Evolutionary conservation across 2,329 filamentous ascomycete genomes (phyloP).

Genomic region (Aspergillus sp.): DNA sequence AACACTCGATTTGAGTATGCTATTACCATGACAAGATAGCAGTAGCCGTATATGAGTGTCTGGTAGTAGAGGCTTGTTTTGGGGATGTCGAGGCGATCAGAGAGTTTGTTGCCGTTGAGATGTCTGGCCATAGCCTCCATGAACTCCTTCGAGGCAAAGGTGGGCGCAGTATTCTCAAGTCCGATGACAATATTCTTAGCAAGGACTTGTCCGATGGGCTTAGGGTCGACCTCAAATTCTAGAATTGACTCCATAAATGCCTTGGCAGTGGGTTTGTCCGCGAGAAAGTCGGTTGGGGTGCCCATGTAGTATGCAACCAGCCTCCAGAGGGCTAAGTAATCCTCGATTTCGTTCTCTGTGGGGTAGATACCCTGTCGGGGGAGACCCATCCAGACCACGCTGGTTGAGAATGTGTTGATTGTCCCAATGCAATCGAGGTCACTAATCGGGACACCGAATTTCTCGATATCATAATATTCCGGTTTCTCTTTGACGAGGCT

Average conservation of each 20-base stretch:
- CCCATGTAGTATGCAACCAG: slow-evolving; percentile 72
- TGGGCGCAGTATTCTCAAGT: slow-evolving; percentile 65
- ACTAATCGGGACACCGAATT: slow-evolving; percentile 68
- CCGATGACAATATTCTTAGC: slow-evolving; percentile 74
- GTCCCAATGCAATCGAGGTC: slow-evolving; percentile 74
- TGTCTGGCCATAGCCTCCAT: slow-evolving; percentile 67
- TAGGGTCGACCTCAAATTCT: slow-evolving; percentile 65
- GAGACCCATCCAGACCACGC: slow-evolving; percentile 66
- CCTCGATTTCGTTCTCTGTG: slow-evolving; percentile 59
- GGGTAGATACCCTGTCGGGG: slow-evolving; percentile 72
- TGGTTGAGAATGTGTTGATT: slow-evolving; percentile 67
- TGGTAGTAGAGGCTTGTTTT: slow-evolving; percentile 59
- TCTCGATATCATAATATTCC: slow-evolving; percentile 61
- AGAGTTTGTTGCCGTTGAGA: slow-evolving; percentile 67
- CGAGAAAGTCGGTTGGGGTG: slow-evolving; percentile 63
- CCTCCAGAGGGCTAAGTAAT: slow-evolving; percentile 75
- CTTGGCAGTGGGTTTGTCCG: slow-evolving; percentile 56
- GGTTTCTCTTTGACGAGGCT: slow-evolving; percentile 56
- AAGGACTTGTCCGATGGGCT: slow-evolving; percentile 60
- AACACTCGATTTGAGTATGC: slow-evolving; percentile 50
- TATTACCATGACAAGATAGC: slow-evolving; percentile 60
- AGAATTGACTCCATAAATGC: slow-evolving; percentile 68
- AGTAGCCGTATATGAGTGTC: slow-evolving; percentile 63
- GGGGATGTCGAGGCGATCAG: slow-evolving; percentile 59
- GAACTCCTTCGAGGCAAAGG: slow-evolving; percentile 65